phyloP scores from a whole-genome alignment of 208 protist species.

The Crithidia brevicula region DNA sequence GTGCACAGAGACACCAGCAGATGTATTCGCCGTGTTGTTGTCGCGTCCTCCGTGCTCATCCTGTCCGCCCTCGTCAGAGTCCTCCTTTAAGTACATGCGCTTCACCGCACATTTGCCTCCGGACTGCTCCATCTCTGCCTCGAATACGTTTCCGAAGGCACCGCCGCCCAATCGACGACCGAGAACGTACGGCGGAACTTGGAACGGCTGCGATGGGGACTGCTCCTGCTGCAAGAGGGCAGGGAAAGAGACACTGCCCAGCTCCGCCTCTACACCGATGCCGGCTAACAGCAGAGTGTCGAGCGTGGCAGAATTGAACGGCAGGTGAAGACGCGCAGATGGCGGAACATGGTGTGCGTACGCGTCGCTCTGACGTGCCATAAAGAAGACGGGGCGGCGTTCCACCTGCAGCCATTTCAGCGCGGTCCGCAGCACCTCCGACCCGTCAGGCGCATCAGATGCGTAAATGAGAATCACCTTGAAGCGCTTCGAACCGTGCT shows the following conservation, averaged over 20 bases:
- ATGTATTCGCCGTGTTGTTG: conserved; percentile 11
- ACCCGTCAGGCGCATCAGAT: conserved; percentile 43
- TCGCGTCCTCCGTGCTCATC: conserved; percentile 3
- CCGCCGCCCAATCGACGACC: conserved; percentile 78
- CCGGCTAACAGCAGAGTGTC: conserved; percentile 52
- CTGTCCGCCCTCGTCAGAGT: conserved; percentile 38
- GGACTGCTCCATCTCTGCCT: conserved; percentile 71
- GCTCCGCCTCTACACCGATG: conserved; percentile 53
- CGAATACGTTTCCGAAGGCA: conserved; percentile 86
- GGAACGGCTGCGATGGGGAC: conserved; percentile 32
- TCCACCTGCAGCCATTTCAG: conserved; percentile 55
- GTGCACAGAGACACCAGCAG: neutral
- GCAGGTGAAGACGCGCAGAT: conserved; percentile 40
- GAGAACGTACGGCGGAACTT: conserved; percentile 73
- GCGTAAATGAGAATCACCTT: conserved; percentile 75
- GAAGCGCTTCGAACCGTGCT: conserved; percentile 52
- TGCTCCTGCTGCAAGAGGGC: conserved; percentile 14
- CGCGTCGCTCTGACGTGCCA: conserved; percentile 21
- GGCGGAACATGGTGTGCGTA: conserved; percentile 43
- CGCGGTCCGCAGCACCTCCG: conserved; percentile 31
- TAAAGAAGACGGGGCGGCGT: conserved; percentile 68
- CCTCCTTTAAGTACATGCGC: conserved; percentile 78
- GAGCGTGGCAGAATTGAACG: conserved; percentile 43
- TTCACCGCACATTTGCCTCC: conserved; percentile 82
- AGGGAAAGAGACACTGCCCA: conserved; percentile 26